These are phyloP conservation scores for Torulaspora maleeae DNA, from an alignment of 805 yeast genomes.

Conservation along the genomic window DNA sequence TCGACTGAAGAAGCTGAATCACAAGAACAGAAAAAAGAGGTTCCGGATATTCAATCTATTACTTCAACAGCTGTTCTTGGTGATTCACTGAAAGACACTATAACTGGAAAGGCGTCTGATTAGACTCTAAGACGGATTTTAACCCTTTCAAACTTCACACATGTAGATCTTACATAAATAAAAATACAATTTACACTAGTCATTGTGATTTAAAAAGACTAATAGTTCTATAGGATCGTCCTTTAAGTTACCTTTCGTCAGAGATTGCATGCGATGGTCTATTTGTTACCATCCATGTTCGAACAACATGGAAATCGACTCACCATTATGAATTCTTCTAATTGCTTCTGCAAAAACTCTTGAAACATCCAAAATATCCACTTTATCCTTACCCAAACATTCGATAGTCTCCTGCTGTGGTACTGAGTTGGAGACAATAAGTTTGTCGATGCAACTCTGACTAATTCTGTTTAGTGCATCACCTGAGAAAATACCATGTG, in stretches of 20 bases:
- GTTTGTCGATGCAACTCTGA: conserved; percentile 68
- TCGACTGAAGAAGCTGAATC: neutral
- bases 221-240: neutral
- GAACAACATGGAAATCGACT: conserved; percentile 87
- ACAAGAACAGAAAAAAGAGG: neutral
- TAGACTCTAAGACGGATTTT: too few species aligned
- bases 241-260: neutral
- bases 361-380: conserved; percentile 84
- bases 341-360: conserved; percentile 90
- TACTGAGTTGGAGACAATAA: conserved; percentile 85
- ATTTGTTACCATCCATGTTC: conserved; percentile 55
- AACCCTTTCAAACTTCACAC: too few species aligned
- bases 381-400: conserved; percentile 47
- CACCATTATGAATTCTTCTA: conserved; percentile 95
- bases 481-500: conserved; percentile 91
- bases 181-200: neutral
- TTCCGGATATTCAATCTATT: neutral
- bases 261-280: neutral
- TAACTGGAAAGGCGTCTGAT: neutral
- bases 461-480: conserved; percentile 75
- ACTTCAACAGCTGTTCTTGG: neutral
- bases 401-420: conserved; percentile 68
- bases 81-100: neutral
- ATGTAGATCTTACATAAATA: neutral
- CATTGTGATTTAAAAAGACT: neutral